A percentile compares a stretch with the other conserved stretches of the same genome.
These are phyloP conservation scores for Herpetomonas samuelpessoai DNA, from an alignment of 208 protist species.

Conservation along the genomic window DNA sequence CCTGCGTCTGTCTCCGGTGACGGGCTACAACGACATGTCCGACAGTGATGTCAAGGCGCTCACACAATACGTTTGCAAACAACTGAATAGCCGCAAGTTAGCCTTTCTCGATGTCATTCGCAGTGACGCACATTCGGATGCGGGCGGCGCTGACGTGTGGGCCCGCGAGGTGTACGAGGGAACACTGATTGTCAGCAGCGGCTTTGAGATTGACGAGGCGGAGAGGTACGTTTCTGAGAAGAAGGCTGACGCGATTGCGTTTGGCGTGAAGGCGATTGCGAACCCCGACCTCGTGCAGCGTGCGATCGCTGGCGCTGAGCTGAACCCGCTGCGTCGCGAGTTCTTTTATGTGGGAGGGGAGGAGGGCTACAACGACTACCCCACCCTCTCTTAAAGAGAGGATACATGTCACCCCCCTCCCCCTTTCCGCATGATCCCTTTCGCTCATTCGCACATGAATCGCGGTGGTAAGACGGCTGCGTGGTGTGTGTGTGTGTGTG, in stretches of 20 bases:
- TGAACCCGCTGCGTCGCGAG: constrained; percentile 27
- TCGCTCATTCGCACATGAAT: no score
- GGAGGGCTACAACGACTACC: constrained; percentile 44
- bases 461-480: no score
- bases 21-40: constrained; percentile 29
- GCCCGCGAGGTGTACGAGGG: constrained; percentile 39
- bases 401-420: no score
- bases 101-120: constrained; percentile 44
- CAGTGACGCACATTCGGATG: constrained; percentile 21
- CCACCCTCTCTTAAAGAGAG: constrained; percentile 16
- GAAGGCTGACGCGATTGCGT: constrained; percentile 44
- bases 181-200: constrained; percentile 36
- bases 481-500: no score
- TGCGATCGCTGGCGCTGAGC: constrained; percentile 18
- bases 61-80: constrained; percentile 40
- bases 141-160: constrained; percentile 34
- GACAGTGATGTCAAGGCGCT: constrained; percentile 39
- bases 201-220: constrained; percentile 39
- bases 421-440: no score
- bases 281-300: constrained; percentile 72
- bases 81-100: constrained; percentile 42
- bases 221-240: constrained; percentile 29
- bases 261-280: constrained; percentile 52
- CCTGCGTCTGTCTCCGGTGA: constrained; percentile 56
- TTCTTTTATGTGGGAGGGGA: constrained; percentile 28